phyloP scores from a whole-genome alignment of 805 yeast species.

The Starmerella davenportii region DNA sequence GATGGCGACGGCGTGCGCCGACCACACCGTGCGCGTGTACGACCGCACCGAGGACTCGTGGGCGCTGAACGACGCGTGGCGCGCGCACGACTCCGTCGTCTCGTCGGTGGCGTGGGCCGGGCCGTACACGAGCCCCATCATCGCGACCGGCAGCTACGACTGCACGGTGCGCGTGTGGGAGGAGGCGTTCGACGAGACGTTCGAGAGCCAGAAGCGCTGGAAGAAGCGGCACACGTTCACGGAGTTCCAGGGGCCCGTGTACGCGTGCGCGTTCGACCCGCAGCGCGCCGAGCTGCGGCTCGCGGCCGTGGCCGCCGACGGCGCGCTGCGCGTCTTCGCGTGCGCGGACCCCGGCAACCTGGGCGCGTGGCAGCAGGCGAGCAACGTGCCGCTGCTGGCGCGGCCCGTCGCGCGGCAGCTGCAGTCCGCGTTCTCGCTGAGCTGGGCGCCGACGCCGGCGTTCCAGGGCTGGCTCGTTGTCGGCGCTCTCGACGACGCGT shows the following conservation, averaged over 20 bases:
- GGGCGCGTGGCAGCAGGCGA: conserved; percentile 59
- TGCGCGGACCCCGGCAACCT: conserved; percentile 80
- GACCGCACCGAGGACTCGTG: conserved; percentile 51
- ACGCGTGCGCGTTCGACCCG: conserved; percentile 82
- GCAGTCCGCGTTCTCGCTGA: conserved; percentile 68
- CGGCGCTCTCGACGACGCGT: conserved; percentile 73
- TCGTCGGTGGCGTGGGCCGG: conserved; percentile 80
- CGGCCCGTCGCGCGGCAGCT: conserved; percentile 62
- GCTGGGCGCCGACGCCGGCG: conserved; percentile 83
- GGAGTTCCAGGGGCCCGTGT: conserved; percentile 76
- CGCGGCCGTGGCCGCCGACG: conserved; percentile 82
- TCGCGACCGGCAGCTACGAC: conserved; percentile 82
- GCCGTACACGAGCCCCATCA: conserved; percentile 76
- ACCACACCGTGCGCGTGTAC: conserved; percentile 81
- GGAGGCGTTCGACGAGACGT: conserved; percentile 61
- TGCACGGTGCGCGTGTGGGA: conserved; percentile 82
- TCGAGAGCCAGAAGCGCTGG: conserved; percentile 76
- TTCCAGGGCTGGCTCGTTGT: conserved; percentile 66
- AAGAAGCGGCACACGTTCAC: conserved; percentile 52
- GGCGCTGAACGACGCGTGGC: conserved; percentile 79
- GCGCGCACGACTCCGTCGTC: conserved; percentile 82
- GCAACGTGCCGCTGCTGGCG: conserved; percentile 43
- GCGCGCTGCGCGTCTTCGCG: conserved; percentile 67
- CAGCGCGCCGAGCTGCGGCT: conserved; percentile 60
- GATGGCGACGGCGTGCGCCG: conserved; percentile 87